Percentiles rank a stretch among this genome's conserved stretches.
phyloP scores from a whole-genome alignment of 306 rosid genomes.

The Malus domestica region DNA sequence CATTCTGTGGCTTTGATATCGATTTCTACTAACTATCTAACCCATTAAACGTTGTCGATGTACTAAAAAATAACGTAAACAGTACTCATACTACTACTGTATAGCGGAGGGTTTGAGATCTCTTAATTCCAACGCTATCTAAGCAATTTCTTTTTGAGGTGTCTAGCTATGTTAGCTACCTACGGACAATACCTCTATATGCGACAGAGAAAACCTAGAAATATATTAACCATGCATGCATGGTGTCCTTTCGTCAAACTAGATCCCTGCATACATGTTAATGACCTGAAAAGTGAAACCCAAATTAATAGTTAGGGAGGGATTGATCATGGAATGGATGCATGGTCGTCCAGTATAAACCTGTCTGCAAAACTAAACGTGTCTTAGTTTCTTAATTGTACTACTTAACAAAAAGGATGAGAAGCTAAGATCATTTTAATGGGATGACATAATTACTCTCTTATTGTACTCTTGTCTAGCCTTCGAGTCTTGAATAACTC shows the following conservation, averaged over 20 bases:
- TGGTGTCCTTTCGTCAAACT: neutral
- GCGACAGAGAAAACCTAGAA: neutral
- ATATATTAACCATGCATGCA: neutral
- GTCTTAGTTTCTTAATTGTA: no score
- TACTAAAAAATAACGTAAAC: no score
- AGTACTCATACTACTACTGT: no score
- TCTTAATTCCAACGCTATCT: neutral
- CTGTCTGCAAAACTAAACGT: neutral
- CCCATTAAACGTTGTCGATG: no score
- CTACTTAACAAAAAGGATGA: no score
- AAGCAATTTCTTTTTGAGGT: neutral
- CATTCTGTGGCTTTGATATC: no score
- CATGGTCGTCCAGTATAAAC: neutral
- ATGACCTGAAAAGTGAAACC: neutral
- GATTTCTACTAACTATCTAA: no score
- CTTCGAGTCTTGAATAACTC: neutral
- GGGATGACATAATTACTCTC: neutral
- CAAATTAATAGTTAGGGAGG: neutral
- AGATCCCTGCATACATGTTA: neutral
- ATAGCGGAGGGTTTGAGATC: neutral
- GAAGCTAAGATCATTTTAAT: no score
- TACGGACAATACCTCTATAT: neutral
- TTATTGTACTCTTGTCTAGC: neutral
- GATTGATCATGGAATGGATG: neutral
- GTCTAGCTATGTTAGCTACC: neutral